Evolutionary conservation across 2,329 filamentous ascomycete species (phyloP), one percentile per base, ranked within the genome.

Genomic region (Myriosclerotinia duriaeana): DNA sequence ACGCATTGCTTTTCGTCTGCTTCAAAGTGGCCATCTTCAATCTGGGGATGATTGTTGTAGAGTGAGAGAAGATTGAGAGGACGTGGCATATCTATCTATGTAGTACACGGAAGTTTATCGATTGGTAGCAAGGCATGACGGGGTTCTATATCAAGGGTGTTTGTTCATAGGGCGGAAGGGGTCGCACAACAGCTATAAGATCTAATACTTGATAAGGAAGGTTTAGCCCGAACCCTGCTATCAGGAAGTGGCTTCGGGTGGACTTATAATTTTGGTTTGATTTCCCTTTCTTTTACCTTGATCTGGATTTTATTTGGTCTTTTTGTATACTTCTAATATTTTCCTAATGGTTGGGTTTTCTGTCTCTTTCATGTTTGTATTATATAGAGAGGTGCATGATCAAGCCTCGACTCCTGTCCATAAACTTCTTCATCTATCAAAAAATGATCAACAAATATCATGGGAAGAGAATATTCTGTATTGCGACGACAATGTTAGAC

Each of bases 101-200:
- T 60, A 65, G 36, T 20, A 15, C 6, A n/a, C n/a, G 44, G 30
- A 40, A n/a, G 30, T 36, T 59, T 65, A 65, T 65, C 46, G 20
- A 40, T 20, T 59, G 3, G 22, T 26, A 20, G 17, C 36, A 15
- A 12, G 26, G 14, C 64, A 40, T 50, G 36, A 30, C 52, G 34
- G 20, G n/a, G 46, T 53, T 53, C 22, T 46, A 60, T 60, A 48
- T 50, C 20, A 65, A 40, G 48, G 36, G 36, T 12, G 17, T 38
- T 50, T 50, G 34, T 34, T 48, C 53, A 59, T 17, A 59, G 42
- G 44, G 53, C n/a, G 44, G 54, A 26, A 65, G 46, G 46, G 54
- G 63, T 60, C 38, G 63, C 42, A 65, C 46, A 46, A 3, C 62
- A 30, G 40, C 63, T 65, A 65, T 65, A 44, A 59, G n/a, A 44